Evolutionary conservation across 2,329 filamentous ascomycete genomes (phyloP).

Genomic region (Pseudonectria foliicola): DNA sequence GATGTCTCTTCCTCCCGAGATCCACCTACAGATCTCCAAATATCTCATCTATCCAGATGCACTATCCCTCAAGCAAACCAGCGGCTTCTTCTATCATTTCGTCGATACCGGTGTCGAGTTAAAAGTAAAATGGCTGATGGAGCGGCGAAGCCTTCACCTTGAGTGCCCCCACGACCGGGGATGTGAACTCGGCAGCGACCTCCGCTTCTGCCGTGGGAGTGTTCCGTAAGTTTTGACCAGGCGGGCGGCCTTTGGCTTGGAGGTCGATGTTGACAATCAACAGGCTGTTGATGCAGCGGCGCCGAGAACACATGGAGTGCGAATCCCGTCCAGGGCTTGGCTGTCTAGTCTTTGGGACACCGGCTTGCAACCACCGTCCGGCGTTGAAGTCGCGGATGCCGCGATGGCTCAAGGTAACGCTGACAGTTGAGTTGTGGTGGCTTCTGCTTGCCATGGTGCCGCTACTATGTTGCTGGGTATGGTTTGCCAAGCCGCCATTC

Average conservation of each 20-base stretch:
- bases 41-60: slow-evolving; percentile 64
- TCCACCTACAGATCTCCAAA: slow-evolving; percentile 56
- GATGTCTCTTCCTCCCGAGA: slow-evolving; percentile 53
- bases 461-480: slow-evolving; percentile 28
- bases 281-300: slow-evolving; percentile 51
- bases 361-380: slow-evolving; percentile 37
- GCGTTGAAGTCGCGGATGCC: slow-evolving; percentile 38
- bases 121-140: slow-evolving; percentile 63
- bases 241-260: neutral
- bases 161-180: slow-evolving; percentile 54
- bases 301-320: slow-evolving; percentile 55
- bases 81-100: slow-evolving; percentile 53
- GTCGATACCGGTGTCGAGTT: slow-evolving; percentile 59
- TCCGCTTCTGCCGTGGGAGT: slow-evolving; percentile 53
- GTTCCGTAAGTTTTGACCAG: slow-evolving; percentile 40
- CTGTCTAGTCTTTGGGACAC: slow-evolving; percentile 47
- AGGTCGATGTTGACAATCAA: neutral
- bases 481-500: neutral
- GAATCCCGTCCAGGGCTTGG: slow-evolving; percentile 50
- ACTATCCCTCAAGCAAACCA: slow-evolving; percentile 61
- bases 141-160: slow-evolving; percentile 55
- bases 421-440: slow-evolving; percentile 45
- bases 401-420: slow-evolving; percentile 36
- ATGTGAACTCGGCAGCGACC: slow-evolving; percentile 53
- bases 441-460: slow-evolving; percentile 36